Percentiles rank a stretch among this genome's conserved stretches.
These are phyloP conservation scores for Pythium sukuiense DNA, from an alignment of 352 stramenopile genomes.

Conservation along the genomic window DNA sequence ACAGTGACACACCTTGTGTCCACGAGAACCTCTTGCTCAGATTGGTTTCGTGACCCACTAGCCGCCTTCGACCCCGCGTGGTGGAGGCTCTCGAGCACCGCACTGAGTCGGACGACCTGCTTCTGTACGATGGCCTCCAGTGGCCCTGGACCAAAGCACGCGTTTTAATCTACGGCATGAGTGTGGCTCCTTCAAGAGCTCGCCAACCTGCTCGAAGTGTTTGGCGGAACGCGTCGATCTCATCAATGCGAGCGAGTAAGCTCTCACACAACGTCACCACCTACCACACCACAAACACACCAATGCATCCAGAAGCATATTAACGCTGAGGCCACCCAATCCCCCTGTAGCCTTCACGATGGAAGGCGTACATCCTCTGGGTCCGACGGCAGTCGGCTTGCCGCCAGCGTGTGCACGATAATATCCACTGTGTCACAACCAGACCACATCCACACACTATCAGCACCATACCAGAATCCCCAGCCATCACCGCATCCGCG, in stretches of 20 bases:
- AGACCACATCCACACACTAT: background rate
- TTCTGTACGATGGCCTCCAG: slow-evolving; percentile 53
- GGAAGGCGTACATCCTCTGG: slow-evolving; percentile 16
- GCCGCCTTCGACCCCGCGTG: slow-evolving; percentile 6
- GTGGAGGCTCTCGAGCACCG: slow-evolving; percentile 35
- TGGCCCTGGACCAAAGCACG: slow-evolving; percentile 17
- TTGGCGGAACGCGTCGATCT: slow-evolving; percentile 44
- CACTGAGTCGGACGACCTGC: slow-evolving; percentile 37
- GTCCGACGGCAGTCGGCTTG: slow-evolving; percentile 13
- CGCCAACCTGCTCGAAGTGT: slow-evolving; percentile 37
- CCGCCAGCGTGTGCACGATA: slow-evolving; percentile 22
- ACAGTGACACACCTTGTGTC: slow-evolving; percentile 8
- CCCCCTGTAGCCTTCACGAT: background rate
- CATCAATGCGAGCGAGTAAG: slow-evolving; percentile 38
- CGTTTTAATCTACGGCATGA: too few relatives aligned
- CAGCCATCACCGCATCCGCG: background rate
- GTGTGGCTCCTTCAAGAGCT: background rate
- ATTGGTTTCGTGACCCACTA: background rate
- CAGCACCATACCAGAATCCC: background rate
- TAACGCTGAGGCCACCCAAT: background rate
- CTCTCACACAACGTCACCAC: slow-evolving; percentile 36
- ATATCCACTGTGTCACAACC: slow-evolving; percentile 17
- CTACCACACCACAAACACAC: slow-evolving; percentile 11
- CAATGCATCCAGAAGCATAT: background rate
- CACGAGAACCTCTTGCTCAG: slow-evolving; percentile 6